Conservation (phyloP, 1,284 basidiomycete species). For the Marasmius oreades region DNA sequence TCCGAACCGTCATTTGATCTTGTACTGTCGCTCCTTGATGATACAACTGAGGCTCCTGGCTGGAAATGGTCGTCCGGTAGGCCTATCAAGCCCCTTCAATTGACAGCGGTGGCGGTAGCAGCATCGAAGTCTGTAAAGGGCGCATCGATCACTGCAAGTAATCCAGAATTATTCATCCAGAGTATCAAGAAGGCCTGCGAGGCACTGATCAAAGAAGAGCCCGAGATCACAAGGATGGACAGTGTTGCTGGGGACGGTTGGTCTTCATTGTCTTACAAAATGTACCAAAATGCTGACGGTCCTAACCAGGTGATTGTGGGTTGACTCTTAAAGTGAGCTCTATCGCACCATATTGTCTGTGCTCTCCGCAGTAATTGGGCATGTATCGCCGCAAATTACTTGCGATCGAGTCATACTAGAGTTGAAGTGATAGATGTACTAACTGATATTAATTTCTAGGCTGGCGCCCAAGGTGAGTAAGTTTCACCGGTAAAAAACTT, state of each 20-base stretch:
- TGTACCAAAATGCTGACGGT: neutral
- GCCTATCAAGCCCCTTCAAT: conserved; percentile 21
- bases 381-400: too few relatives aligned
- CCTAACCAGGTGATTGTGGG: conserved; percentile 6
- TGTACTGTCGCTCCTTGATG: conserved; percentile 76
- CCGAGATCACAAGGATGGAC: conserved; percentile 88
- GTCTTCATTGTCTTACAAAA: neutral
- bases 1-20: conserved; percentile 78
- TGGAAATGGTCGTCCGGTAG: conserved; percentile 73
- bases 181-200: conserved; percentile 66
- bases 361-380: too few relatives aligned
- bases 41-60: conserved; percentile 69
- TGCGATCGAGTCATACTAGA: conserved; percentile 29
- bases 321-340: conserved; percentile 62
- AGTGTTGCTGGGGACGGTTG: conserved; percentile 67
- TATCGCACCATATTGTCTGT: too few relatives aligned
- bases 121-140: conserved; percentile 13
- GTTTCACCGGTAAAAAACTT: neutral
- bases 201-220: conserved; percentile 74
- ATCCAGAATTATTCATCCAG: conserved; percentile 48
- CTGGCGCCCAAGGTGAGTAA: conserved; percentile 33
- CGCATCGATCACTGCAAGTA: conserved; percentile 33
- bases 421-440: too few relatives aligned
- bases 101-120: conserved; percentile 16
- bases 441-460: conserved; percentile 17